Conservation (phyloP, 805 yeast species). For the Lipomyces spencermartinsiae region DNA sequence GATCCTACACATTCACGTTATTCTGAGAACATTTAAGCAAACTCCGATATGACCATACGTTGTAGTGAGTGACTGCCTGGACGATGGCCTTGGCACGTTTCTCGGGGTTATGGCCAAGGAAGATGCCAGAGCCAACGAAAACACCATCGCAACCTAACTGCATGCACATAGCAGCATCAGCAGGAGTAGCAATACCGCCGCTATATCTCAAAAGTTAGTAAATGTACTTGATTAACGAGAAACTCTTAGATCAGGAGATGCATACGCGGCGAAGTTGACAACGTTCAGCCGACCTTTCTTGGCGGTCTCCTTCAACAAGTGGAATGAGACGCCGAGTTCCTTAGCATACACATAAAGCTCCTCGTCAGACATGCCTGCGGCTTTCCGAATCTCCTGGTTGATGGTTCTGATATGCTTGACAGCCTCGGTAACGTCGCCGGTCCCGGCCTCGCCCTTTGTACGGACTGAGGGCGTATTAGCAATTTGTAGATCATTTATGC, state of each 20-base stretch:
- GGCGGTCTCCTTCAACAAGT: conserved; percentile 57
- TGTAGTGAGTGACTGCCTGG: conserved; percentile 73
- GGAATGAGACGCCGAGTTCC: conserved; percentile 64
- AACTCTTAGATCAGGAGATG: not conserved
- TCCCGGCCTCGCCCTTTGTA: conserved; percentile 89
- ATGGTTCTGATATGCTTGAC: conserved; percentile 74
- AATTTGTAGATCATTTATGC: not conserved
- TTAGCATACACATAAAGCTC: conserved; percentile 60
- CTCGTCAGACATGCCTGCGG: conserved; percentile 51
- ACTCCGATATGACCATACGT: conserved; percentile 40
- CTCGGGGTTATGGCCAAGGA: conserved; percentile 75
- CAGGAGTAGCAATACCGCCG: conserved; percentile 88
- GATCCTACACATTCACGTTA: conserved; percentile 48
- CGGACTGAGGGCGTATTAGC: conserved; percentile 50
- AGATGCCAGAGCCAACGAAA: conserved; percentile 79
- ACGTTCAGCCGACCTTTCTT: conserved; percentile 72
- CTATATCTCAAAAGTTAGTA: conserved; percentile 11
- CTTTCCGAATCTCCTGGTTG: conserved; percentile 59
- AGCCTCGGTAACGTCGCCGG: conserved; percentile 85
- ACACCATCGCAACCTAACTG: conserved; percentile 81
- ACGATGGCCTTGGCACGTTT: conserved; percentile 79
- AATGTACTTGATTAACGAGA: not conserved
- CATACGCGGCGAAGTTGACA: conserved; percentile 76
- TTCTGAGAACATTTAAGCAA: not conserved
- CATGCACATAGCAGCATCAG: conserved; percentile 86